phyloP scores from a whole-genome alignment of 176 grass and related monocot species.

The Hordeum marinum region DNA sequence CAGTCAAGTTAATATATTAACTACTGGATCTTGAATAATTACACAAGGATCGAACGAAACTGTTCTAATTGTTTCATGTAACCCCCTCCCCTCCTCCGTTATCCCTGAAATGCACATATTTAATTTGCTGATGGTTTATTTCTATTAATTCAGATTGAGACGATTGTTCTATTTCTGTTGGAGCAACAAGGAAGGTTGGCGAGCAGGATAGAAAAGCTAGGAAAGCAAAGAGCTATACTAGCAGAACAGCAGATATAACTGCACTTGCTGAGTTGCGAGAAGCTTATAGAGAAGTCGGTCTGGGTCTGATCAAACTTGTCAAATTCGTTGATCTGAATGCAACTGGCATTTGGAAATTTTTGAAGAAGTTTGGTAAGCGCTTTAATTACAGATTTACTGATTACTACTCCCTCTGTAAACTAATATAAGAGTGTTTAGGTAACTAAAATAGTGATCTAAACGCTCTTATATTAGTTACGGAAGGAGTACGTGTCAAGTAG shows the following conservation, averaged over 20 bases:
- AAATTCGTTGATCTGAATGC: slow-evolving; percentile 98
- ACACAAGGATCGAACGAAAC: neutral
- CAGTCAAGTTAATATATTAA: neutral
- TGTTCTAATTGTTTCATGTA: neutral
- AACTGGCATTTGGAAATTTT: slow-evolving; percentile 91
- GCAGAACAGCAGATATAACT: slow-evolving; percentile 88
- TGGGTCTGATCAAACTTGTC: slow-evolving; percentile 91
- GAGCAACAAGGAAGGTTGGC: slow-evolving; percentile 91
- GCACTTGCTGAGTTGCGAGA: slow-evolving; percentile 70
- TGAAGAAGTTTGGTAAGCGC: slow-evolving; percentile 99
- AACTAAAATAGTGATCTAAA: too few species aligned
- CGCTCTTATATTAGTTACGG: too few species aligned
- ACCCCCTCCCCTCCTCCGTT: neutral
- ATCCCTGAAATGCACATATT: neutral
- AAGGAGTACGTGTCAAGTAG: slow-evolving; percentile 80
- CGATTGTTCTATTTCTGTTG: slow-evolving; percentile 89
- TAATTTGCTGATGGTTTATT: neutral
- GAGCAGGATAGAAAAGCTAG: slow-evolving; percentile 84
- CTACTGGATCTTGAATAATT: neutral
- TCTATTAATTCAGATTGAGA: slow-evolving; percentile 71
- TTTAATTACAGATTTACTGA: slow-evolving; percentile 96
- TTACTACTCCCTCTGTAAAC: too few species aligned
- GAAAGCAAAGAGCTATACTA: slow-evolving; percentile 66
- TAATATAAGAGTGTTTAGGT: too few species aligned
- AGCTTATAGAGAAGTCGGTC: slow-evolving; percentile 80